These are phyloP conservation scores for Leccinum fuscescens DNA, from an alignment of 1,284 basidiomycete species.

Conservation along the genomic window DNA sequence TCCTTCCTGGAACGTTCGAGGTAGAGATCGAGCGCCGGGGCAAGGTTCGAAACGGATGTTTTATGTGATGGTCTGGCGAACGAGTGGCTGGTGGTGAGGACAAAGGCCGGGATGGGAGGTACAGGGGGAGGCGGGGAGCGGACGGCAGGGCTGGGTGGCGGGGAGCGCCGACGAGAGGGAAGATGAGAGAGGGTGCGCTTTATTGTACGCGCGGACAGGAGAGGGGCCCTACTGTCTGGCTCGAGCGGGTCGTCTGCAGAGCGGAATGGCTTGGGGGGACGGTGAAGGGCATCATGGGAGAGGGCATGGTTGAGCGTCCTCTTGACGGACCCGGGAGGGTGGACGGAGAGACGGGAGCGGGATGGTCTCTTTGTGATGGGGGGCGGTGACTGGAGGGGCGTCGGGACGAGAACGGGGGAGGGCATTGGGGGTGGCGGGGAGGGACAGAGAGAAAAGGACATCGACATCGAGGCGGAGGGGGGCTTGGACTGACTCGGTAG, in stretches of 20 bases:
- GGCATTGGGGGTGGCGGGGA: conserved; percentile 31
- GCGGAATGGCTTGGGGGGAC: conserved; percentile 5
- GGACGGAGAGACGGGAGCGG: conserved; percentile 4
- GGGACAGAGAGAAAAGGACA: conserved; percentile 3
- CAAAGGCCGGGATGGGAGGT: conserved; percentile 29
- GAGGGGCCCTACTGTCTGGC: conserved; percentile 7
- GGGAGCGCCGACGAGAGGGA: conserved; percentile 28
- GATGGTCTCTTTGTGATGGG: conserved; percentile 1
- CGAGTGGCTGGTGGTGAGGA: conserved; percentile 17
- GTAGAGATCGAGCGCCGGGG: conserved; percentile 14
- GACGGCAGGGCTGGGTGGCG: conserved; percentile 24
- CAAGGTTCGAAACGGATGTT: background rate
- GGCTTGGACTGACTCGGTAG: background rate
- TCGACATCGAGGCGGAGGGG: conserved; percentile 11
- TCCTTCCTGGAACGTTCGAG: conserved; percentile 6
- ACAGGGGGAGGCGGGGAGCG: conserved; percentile 33
- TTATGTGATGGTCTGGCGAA: conserved; percentile 3
- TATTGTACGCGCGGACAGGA: conserved; percentile 5
- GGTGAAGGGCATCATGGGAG: conserved; percentile 14
- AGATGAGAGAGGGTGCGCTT: conserved; percentile 12
- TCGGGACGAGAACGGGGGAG: conserved; percentile 24
- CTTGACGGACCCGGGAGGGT: conserved; percentile 3
- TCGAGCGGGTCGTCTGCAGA: conserved; percentile 9
- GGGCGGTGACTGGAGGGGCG: conserved; percentile 20
- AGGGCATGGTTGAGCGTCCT: conserved; percentile 11